Percentiles rank a stretch among this genome's conserved stretches.
Evolutionary conservation across 768 basidiomycete species (phyloP).

Genomic region (Cyclocybe aegerita): DNA sequence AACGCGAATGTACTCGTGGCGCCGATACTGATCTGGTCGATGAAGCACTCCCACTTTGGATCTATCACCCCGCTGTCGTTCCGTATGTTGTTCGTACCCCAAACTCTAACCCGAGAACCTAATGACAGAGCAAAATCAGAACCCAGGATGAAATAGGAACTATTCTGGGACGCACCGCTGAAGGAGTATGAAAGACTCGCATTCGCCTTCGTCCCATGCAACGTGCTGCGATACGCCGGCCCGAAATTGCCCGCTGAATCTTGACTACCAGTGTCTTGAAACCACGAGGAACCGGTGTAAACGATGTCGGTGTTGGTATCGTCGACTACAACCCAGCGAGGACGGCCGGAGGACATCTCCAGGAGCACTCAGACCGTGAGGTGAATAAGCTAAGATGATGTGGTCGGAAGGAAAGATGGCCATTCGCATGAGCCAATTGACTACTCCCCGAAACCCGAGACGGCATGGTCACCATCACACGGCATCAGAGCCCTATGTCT

Average conservation of each 20-base stretch:
- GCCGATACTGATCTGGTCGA: slow-evolving; percentile 23
- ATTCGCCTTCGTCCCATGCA: slow-evolving; percentile 27
- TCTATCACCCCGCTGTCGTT: slow-evolving; percentile 18
- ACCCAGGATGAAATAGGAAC: not conserved
- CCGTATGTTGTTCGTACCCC: slow-evolving; percentile 15
- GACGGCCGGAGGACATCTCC: not conserved
- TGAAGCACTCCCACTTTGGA: slow-evolving; percentile 22
- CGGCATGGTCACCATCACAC: too few relatives aligned
- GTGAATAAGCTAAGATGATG: too few relatives aligned
- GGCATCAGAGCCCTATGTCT: too few relatives aligned
- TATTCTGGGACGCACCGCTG: slow-evolving; percentile 20
- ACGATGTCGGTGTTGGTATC: slow-evolving; percentile 29
- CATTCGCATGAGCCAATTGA: too few relatives aligned
- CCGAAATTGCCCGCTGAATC: slow-evolving; percentile 30
- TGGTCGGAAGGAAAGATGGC: too few relatives aligned
- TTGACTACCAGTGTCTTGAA: slow-evolving; percentile 23
- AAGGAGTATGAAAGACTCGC: slow-evolving; percentile 28
- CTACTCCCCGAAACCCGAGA: too few relatives aligned
- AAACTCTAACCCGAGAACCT: slow-evolving; percentile 16
- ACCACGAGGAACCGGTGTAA: slow-evolving; percentile 29
- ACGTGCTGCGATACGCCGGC: slow-evolving; percentile 26
- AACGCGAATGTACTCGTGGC: slow-evolving; percentile 11
- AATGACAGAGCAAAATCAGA: not conserved
- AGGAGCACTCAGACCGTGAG: not conserved
- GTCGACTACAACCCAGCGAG: slow-evolving; percentile 32